phyloP scores from a whole-genome alignment of 148 eudicot species.

The Spergularia bocconei region DNA sequence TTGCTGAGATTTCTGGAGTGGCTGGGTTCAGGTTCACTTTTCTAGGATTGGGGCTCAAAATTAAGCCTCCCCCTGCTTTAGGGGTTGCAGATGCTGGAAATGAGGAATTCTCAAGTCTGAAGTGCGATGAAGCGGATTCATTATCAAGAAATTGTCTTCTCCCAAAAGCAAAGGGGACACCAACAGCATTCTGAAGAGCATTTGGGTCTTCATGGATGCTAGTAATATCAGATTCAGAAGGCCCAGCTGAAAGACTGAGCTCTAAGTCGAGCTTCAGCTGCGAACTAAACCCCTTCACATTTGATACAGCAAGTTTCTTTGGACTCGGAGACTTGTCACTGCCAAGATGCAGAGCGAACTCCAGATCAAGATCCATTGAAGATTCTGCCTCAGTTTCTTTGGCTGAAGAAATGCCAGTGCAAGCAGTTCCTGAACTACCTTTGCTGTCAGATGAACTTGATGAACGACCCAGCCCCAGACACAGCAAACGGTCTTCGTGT shows the following conservation, averaged over 20 bases:
- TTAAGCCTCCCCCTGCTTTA: conserved; percentile 22
- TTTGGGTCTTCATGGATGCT: conserved; percentile 39
- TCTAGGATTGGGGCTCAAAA: conserved; percentile 35
- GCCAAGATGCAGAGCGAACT: conserved; percentile 76
- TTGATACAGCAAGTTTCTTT: conserved; percentile 43
- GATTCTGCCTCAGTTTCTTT: conserved; percentile 85
- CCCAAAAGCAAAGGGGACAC: conserved; percentile 23
- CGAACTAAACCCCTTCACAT: conserved; percentile 25
- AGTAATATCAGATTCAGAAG: conserved; percentile 79
- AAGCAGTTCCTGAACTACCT: conserved; percentile 80
- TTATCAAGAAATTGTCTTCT: conserved; percentile 29
- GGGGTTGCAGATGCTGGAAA: conserved; percentile 30
- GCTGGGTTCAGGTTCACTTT: conserved; percentile 30
- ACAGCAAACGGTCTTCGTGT: conserved; percentile 40
- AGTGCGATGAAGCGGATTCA: conserved; percentile 34
- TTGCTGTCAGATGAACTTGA: conserved; percentile 91
- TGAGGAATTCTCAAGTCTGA: conserved; percentile 29
- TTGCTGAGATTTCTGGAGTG: conserved; percentile 48
- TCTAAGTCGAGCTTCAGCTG: conserved; percentile 53
- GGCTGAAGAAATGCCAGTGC: conserved; percentile 70
- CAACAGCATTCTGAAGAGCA: conserved; percentile 25
- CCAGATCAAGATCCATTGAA: conserved; percentile 80
- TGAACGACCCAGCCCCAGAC: conserved; percentile 61
- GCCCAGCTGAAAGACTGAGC: conserved; percentile 66
- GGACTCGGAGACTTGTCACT: conserved; percentile 54